phyloP scores from a whole-genome alignment of 2,329 filamentous ascomycete genomes.

The Aspergillus aculeatus region DNA sequence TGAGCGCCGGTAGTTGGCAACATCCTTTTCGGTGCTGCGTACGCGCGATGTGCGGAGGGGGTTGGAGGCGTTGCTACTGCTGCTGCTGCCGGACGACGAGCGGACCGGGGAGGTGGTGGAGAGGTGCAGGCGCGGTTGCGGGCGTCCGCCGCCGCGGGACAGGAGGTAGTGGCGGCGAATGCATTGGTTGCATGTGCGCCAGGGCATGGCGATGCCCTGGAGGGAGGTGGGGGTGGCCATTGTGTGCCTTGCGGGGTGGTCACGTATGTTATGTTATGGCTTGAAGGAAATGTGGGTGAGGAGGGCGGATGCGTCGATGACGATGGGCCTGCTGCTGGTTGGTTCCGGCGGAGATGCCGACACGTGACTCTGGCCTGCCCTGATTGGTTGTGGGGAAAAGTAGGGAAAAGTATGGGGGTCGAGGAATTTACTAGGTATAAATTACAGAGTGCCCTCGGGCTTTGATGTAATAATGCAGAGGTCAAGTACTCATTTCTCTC shows the following conservation, averaged over 20 bases:
- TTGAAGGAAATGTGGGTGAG: not conserved
- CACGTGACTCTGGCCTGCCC: conserved; percentile 13
- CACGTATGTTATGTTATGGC: not conserved
- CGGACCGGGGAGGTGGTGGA: conserved; percentile 31
- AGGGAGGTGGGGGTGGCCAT: conserved; percentile 12
- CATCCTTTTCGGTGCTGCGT: conserved; percentile 21
- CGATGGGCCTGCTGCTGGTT: conserved; percentile 1
- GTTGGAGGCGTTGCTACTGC: conserved; percentile 28
- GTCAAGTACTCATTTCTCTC: not conserved
- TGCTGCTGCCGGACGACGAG: conserved; percentile 19
- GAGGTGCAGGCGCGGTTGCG: conserved; percentile 20
- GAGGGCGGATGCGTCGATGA: not conserved
- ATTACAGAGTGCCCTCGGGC: not conserved
- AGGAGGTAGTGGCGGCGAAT: conserved; percentile 23
- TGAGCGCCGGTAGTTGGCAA: conserved; percentile 31
- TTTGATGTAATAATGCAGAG: not conserved
- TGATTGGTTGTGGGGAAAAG: conserved; percentile 6
- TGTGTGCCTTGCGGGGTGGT: conserved; percentile 8
- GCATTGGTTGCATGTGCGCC: conserved; percentile 29
- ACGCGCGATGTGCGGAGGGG: conserved; percentile 30
- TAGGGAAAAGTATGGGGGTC: not conserved
- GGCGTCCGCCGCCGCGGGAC: not conserved
- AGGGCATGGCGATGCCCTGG: conserved; percentile 16
- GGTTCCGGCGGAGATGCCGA: not conserved
- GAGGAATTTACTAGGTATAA: too few relatives aligned